phyloP scores from a whole-genome alignment of 495 filamentous ascomycete species.

The Mytilinidion resinicola region DNA sequence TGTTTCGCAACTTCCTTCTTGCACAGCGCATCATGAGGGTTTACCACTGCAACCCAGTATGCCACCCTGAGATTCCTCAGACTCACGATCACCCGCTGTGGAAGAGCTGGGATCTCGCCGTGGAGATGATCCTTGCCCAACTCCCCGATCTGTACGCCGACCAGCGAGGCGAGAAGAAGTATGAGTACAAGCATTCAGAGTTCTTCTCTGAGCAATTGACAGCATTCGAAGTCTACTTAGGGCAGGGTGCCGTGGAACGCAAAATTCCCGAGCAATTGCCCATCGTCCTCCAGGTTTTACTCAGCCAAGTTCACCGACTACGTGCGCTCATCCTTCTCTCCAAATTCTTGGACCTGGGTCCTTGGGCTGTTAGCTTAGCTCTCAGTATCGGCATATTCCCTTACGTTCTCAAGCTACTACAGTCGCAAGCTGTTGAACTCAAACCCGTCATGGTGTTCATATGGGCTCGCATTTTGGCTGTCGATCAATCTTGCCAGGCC shows the following conservation, averaged over 20 bases:
- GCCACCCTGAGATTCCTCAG: constrained; percentile 78
- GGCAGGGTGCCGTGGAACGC: constrained; percentile 73
- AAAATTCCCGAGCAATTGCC: constrained; percentile 90
- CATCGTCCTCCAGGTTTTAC: constrained; percentile 89
- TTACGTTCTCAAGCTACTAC: constrained; percentile 91
- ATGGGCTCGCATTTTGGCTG: constrained; percentile 93
- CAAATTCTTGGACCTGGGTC: constrained; percentile 89
- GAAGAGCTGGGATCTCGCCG: constrained; percentile 95
- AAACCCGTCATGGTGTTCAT: constrained; percentile 99
- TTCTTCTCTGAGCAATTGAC: constrained; percentile 98
- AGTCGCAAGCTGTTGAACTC: constrained; percentile 88
- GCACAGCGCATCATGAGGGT: constrained; percentile 92
- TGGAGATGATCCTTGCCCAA: constrained; percentile 92
- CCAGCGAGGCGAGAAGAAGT: constrained; percentile 63
- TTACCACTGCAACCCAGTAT: constrained; percentile 89
- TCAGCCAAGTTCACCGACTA: constrained; percentile 93
- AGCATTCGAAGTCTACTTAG: constrained; percentile 95
- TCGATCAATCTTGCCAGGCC: constrained; percentile 84
- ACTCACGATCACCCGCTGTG: constrained; percentile 91
- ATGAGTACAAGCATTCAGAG: constrained; percentile 87
- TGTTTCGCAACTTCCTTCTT: constrained; percentile 93
- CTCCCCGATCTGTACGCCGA: constrained; percentile 74
- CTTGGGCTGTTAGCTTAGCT: constrained; percentile 95
- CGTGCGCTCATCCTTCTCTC: constrained; percentile 87
- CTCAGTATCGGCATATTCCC: constrained; percentile 98